Evolutionary conservation across 208 protist genomes (phyloP).

Genomic region (Trypanosoma caninum): DNA sequence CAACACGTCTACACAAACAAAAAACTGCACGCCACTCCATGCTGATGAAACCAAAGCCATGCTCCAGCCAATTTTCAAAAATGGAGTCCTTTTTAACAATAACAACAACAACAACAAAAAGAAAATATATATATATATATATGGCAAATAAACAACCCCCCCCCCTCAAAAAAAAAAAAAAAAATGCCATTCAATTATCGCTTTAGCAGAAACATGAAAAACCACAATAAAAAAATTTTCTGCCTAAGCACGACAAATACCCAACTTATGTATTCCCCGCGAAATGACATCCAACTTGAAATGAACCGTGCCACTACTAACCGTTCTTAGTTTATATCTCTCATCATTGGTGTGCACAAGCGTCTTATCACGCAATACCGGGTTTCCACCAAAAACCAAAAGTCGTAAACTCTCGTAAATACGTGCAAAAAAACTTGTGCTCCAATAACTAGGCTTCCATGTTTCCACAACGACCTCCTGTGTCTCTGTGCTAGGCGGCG

Average conservation of each 20-base stretch:
- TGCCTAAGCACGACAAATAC: constrained; percentile 20
- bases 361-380: constrained; percentile 76
- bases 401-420: constrained; percentile 56
- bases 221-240: background rate
- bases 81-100: background rate
- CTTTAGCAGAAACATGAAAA: no score
- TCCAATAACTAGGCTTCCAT: constrained; percentile 81
- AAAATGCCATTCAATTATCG: no score
- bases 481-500: constrained; percentile 46
- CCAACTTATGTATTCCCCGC: constrained; percentile 53
- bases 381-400: constrained; percentile 73
- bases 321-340: constrained; percentile 80
- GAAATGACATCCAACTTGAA: constrained; percentile 69
- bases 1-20: constrained; percentile 56
- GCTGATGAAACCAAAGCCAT: background rate
- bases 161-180: background rate
- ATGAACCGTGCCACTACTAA: constrained; percentile 64
- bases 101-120: background rate
- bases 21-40: constrained; percentile 67
- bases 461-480: constrained; percentile 68
- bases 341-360: constrained; percentile 82
- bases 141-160: background rate
- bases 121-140: no score
- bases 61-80: background rate
- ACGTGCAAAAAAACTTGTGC: constrained; percentile 55